Base-by-base conservation (phyloP, 129 eudicot genomes). In the Artemisia tridentata region DNA sequence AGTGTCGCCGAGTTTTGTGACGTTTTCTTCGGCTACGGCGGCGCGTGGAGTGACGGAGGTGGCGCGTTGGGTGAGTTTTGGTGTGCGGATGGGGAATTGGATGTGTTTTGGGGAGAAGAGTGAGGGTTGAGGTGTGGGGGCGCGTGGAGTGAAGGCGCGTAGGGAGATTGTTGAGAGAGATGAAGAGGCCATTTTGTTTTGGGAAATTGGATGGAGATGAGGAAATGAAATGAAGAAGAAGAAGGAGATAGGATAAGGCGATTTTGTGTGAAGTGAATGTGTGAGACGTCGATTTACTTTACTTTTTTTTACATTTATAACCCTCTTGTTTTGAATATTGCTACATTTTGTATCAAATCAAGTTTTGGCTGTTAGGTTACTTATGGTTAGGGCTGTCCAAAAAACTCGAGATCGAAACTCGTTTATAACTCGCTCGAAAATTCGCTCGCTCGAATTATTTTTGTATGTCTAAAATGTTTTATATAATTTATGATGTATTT, bases 11-110 rank as follows among this genome's bases (percentile, higher is more conserved):
- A 92, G 89, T 10, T 78, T 53, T 0, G 71, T 79, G 23, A 92
- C 93, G 38, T 81, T 86, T 49, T 89, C 96, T 4, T 91, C 91
- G 2, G 41, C 96, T 1, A 86, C 91, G 79, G 98, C 98, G 58
- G 91, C 68, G 59, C 89, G 53, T 7, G 95, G 98, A 53, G 91
- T 90, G 80, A 84, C 50, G 73, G 76, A 64, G 57, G 88, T 70
- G 51, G 93, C 70, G 27, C 92, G 88, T 84, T 71, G 83, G 76
- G 21, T 80, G 84, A 78, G 45, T 66, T 61, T 62, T 81, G 87
- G 72, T 70, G 82, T 63, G 27, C 77, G 83, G 80, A 76, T 54
- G 78, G 80, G 84, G 84, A 81, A 82, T 31, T 72, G 74, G 80
- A 85, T 52, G 75, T 63, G 91, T 31, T 76, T 84, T 68, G 88